Base-by-base conservation (phyloP, 1,284 basidiomycete species). In the Rhodotorula sp. region DNA sequence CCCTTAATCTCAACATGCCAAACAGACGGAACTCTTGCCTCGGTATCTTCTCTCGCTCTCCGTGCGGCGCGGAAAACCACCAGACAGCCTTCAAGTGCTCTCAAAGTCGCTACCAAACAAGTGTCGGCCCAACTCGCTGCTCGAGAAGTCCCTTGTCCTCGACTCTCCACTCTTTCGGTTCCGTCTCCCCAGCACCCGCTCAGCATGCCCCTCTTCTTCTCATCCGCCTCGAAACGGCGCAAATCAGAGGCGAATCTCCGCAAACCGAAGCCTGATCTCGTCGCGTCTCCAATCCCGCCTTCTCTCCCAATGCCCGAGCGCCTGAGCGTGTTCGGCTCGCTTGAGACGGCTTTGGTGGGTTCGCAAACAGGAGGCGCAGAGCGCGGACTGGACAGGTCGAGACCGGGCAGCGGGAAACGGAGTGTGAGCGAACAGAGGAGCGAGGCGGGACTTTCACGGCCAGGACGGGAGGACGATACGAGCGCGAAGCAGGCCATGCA, bases 231-330 rank as follows among this genome's bases (percentile, higher is more conserved):
- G 15, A 56, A 56, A 40, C 62, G 67, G 20, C 67, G 67, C 57
- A 68, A 68, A 40, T 60, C 58, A 13, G 67, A 64, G 10, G 52
- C 62, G 13, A 68, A 64, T 30, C 67, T 68, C 15, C 56, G 48
- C 20, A 26, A 26, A 9, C n/a, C 54, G 11, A 15, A 30, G 10
- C 15, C n/a, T 24, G 55, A 9, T 2, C 28, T 47, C 8, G 44
- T 31, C 1, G 20, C 47, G n/a, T 18, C 53, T 3, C 46, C 24
- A 30, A 34, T 26, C n/a, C 37, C 55, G 2, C 55, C 55, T 20
- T 40, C 37, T n/a, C 55, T 56, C 1, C 55, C 55, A 15, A 28
- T 28, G 37, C 24, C 55, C 13, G 55, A 37, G 7, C 55, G 55
- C n/a, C 37, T 56, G n/a, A 56, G 55, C 55, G 55, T 44, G 37